Evolutionary conservation across 306 rosid species (phyloP), one percentile per base, ranked within the genome.

Genomic region (Nissolia schottii): DNA sequence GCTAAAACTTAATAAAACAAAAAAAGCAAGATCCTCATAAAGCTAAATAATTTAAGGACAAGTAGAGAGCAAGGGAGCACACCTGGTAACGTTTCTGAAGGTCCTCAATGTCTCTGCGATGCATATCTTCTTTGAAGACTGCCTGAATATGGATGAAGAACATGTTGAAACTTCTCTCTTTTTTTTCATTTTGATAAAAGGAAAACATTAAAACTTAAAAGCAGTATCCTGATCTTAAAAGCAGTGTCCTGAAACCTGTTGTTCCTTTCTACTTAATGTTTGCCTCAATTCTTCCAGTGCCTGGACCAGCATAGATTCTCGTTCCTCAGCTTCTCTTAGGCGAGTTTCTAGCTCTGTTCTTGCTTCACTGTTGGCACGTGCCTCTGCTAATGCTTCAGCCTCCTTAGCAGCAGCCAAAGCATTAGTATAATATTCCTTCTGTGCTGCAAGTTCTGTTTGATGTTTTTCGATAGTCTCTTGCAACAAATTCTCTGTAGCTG

Each of bases 11-110:
- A 16, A 61, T 53, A 69, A 71, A 50, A 28, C 56, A 68, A 75
- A 67, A 79, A 73, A 65, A 58, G 14, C 48, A 74, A 12, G 9
- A 58, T 3, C 28, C 67, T 10, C 15, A 25, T 11, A 48, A 64
- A 64, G 41, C 48, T 59, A 58, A 53, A 51, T 23, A 16, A 45
- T 48, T 41, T 28, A 80, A 67, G 40, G 41, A 51, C 61, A 73
- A 73, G 60, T 64, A 60, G 64, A 61, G 37, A 73, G 63, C 25
- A 64, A 78, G 75, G 76, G 38, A 75, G 70, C 76, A 31, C 74
- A 92, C 99, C 88, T 92, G 99, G 74, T 95, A 92, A 69, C 96
- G 97, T 80, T 87, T 91, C 74, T 95, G 93, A 78, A 95, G 93
- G 84, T 95, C 99, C 82, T 92, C 97, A 59, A 95, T 75, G 77